phyloP scores from a whole-genome alignment of 169 alveolate genomes.

The Plasmodium cynomolgi region DNA sequence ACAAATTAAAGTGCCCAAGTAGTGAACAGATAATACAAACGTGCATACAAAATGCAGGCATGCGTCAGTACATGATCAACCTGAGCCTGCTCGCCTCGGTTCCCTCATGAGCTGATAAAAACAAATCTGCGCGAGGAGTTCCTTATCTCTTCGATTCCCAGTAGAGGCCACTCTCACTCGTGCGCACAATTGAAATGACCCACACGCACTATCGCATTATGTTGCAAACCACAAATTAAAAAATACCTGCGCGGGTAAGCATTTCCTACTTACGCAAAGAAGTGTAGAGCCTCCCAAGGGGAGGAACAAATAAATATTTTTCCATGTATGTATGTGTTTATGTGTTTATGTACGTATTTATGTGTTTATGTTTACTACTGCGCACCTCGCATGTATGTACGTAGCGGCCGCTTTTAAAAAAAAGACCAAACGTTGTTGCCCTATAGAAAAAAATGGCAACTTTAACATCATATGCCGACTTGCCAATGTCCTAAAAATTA shows the following conservation, averaged over 20 bases:
- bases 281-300: background rate
- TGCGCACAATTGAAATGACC: background rate
- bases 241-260: background rate
- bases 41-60: background rate
- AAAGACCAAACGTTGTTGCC: background rate
- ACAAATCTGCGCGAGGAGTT: background rate
- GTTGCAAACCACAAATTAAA: background rate
- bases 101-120: background rate
- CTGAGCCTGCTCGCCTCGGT: no score
- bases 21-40: background rate
- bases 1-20: background rate
- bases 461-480: background rate
- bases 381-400: background rate
- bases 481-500: background rate
- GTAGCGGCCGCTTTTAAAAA: background rate
- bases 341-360: background rate
- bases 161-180: background rate
- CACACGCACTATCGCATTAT: background rate
- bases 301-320: background rate
- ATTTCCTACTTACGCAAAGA: background rate
- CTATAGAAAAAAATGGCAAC: background rate
- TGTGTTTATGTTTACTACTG: background rate
- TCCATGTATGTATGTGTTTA: background rate
- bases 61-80: background rate
- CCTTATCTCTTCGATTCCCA: background rate